Evolutionary conservation across 176 grass and related monocot species (phyloP).

Genomic region (Aegilops sharonensis): DNA sequence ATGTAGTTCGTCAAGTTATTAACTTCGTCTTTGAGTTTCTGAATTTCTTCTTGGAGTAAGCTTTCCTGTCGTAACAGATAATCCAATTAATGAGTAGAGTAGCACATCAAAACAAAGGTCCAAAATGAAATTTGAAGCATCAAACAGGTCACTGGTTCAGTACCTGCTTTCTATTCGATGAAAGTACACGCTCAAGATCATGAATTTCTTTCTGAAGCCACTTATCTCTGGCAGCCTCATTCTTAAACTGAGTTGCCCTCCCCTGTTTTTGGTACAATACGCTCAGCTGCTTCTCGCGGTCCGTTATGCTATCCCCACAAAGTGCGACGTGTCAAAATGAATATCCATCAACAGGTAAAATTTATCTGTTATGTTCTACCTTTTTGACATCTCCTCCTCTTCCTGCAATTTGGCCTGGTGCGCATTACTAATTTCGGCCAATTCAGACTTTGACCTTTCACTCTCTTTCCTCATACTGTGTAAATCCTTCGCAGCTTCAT

Average conservation of each 20-base stretch:
- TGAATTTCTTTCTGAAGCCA: conserved; percentile 96
- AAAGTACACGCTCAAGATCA: conserved; percentile 81
- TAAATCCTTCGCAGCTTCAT: conserved; percentile 75
- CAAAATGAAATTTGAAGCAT: not conserved
- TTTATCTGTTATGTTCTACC: conserved; percentile 36
- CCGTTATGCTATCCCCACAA: conserved; percentile 67
- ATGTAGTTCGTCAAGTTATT: conserved; percentile 53
- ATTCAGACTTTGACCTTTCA: conserved; percentile 70
- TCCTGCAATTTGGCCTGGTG: conserved; percentile 74
- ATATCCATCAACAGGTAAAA: not conserved
- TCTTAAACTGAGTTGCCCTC: conserved; percentile 81
- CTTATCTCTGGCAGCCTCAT: conserved; percentile 77
- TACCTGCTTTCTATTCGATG: conserved; percentile 77
- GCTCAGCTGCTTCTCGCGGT: conserved; percentile 80
- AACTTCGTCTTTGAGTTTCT: conserved; percentile 71
- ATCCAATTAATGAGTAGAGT: not conserved
- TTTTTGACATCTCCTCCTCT: conserved; percentile 88
- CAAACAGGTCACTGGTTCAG: conserved; percentile 15
- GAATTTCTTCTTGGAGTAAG: conserved; percentile 78
- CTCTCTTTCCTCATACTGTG: conserved; percentile 66
- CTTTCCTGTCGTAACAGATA: conserved; percentile 51
- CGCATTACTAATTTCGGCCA: conserved; percentile 60
- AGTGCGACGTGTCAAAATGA: conserved; percentile 9
- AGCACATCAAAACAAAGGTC: not conserved
- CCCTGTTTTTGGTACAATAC: conserved; percentile 96